Conservation (phyloP, 345 rosid species). For the Lepidium didymum region DNA sequence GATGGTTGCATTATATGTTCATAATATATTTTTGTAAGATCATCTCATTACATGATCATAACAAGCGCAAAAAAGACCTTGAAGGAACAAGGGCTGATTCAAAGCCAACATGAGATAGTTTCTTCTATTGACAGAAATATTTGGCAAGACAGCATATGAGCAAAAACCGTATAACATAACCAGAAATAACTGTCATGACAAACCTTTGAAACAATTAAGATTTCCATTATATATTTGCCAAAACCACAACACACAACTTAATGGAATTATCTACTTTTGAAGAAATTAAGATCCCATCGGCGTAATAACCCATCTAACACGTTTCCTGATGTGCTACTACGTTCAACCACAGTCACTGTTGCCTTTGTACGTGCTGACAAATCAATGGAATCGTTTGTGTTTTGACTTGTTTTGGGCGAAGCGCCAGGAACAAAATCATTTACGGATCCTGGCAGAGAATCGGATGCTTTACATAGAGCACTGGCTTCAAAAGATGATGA, state of each 20-base stretch:
- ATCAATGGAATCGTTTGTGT: constrained; percentile 40
- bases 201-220: constrained; percentile 6
- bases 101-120: not conserved
- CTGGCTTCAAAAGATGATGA: constrained; percentile 9
- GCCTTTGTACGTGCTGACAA: constrained; percentile 72
- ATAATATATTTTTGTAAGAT: not conserved
- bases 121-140: not conserved
- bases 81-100: not conserved
- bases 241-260: constrained; percentile 41
- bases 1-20: not conserved
- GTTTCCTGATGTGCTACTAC: constrained; percentile 54
- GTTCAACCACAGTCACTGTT: constrained; percentile 61
- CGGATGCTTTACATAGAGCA: not conserved
- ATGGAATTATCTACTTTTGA: constrained; percentile 37
- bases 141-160: not conserved
- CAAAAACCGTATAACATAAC: constrained; percentile 5
- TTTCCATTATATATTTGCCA: constrained; percentile 13
- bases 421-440: constrained; percentile 15
- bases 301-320: constrained; percentile 79
- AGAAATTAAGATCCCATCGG: constrained; percentile 79
- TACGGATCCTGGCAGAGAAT: constrained; percentile 28
- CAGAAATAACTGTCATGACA: not conserved
- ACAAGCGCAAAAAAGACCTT: not conserved
- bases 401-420: constrained; percentile 26
- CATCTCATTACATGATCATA: not conserved